These are phyloP conservation scores for Trichoderma sp. DNA, from an alignment of 2,329 filamentous ascomycete genomes.

Conservation along the genomic window DNA sequence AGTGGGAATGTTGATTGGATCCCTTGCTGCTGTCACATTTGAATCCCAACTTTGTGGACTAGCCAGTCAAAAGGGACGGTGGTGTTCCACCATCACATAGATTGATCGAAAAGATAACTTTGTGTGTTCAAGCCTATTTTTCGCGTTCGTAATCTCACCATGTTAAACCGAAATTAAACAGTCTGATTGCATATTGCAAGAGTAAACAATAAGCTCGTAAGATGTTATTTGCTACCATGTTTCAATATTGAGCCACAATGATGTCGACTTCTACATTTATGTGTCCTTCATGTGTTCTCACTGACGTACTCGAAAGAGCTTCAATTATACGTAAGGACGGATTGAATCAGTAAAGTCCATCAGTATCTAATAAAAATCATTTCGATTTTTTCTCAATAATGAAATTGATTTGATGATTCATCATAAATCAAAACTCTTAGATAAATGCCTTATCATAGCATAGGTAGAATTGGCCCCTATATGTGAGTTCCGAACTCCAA, in stretches of 20 bases:
- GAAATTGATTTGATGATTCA: not conserved
- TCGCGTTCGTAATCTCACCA: not conserved
- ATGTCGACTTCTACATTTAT: not conserved
- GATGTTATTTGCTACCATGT: not conserved
- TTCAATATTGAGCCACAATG: not conserved
- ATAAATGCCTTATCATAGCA: not conserved
- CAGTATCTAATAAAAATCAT: not conserved
- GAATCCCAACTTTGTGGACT: slow-evolving; percentile 6
- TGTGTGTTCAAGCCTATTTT: not conserved
- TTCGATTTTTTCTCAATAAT: not conserved
- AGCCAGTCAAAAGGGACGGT: not conserved
- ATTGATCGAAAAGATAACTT: not conserved
- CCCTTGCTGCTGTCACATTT: not conserved
- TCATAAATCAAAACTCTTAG: not conserved
- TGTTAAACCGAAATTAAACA: not conserved
- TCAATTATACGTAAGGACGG: not conserved
- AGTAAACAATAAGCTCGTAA: not conserved
- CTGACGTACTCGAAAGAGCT: not conserved
- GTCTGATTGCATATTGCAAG: not conserved
- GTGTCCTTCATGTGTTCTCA: not conserved
- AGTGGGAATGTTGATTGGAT: not conserved
- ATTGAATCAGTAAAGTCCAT: not conserved
- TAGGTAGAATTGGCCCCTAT: not conserved
- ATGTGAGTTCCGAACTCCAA: too few relatives aligned
- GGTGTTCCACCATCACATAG: slow-evolving; percentile 1